A percentile compares a stretch with the other conserved stretches of the same genome.
These are phyloP conservation scores for Auxenochlorella pyrenoidosa DNA, from an alignment of 139 green algal species.

Conservation along the genomic window DNA sequence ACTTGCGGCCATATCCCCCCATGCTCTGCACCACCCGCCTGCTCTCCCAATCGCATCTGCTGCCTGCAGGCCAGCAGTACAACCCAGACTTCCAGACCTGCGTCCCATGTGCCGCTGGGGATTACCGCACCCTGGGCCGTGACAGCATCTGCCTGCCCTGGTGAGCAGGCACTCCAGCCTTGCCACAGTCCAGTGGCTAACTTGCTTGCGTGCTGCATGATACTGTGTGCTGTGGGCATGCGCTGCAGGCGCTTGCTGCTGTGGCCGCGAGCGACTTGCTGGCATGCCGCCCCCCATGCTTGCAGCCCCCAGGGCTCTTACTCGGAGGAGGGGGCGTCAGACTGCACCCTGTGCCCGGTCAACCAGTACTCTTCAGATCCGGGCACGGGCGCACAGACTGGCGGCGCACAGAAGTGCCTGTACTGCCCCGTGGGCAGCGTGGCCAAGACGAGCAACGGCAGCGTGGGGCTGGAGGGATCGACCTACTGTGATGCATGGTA, in stretches of 20 bases:
- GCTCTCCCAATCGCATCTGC: no score
- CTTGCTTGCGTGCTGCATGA: no score
- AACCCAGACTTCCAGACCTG: background rate
- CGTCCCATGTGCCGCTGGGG: background rate
- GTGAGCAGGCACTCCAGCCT: background rate
- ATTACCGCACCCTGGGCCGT: background rate
- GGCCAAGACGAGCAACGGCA: background rate
- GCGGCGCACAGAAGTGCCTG: conserved; percentile 1
- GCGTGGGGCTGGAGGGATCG: background rate
- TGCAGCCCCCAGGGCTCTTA: conserved; percentile 11
- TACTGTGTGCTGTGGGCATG: no score
- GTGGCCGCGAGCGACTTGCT: no score
- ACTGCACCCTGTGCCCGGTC: background rate
- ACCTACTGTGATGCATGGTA: conserved; percentile 1
- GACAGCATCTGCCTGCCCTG: background rate
- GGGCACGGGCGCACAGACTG: background rate
- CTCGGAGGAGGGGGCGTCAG: background rate
- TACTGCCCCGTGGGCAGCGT: conserved; percentile 10
- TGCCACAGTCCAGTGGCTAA: no score
- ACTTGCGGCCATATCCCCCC: no score
- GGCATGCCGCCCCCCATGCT: background rate
- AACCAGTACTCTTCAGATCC: conserved; percentile 7
- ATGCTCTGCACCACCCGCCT: no score
- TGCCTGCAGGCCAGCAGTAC: background rate
- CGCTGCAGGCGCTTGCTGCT: no score